Evolutionary conservation across 139 green algal species (phyloP), one percentile per base, ranked within the genome.

Genomic region (Penium margaritaceum): DNA sequence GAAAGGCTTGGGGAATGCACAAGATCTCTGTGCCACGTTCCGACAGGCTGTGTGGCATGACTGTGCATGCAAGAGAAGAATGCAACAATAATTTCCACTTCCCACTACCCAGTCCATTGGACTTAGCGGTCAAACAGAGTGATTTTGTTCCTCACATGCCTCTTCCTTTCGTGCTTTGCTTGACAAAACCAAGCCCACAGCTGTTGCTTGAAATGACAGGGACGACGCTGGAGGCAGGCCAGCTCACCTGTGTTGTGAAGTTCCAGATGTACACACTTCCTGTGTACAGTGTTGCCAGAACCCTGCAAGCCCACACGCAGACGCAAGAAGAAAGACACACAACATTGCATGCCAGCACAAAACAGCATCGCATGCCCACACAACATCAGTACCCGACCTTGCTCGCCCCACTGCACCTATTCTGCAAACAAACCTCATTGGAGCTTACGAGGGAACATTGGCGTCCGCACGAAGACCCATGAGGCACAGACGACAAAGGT

Each of bases 241-340:
- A 0, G 12, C 43, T 71, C 15, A 74, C 89, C 85, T 96, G 81
- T 33, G 63, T 84, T 35, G 63, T 86, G 70, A 91, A 91, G 85
- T 97, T 98, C 93, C 92, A 99, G 32, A 99, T 90, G 71, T 95
- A 96, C 0, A 99, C 79, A 44, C 94, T 91, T 21, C 95, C 94
- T 79, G 88, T 99, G 88, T 99, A 99, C 47, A 99, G 67, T 70
- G 92, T 97, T 6, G 90, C 85, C 19, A 99, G 83, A 27, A 99
- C 76, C 93, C 74, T 80, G 74, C 34, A 7, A 60, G 3, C n/a
- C n/a, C n/a, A n/a, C n/a, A n/a, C n/a, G n/a, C n/a, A n/a, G n/a
- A n/a, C n/a, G n/a, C n/a, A n/a, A n/a, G n/a, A n/a, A n/a, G n/a
- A n/a, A n/a, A n/a, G n/a, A n/a, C n/a, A n/a, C n/a, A n/a, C n/a